Conservation (phyloP, 2,329 filamentous ascomycete genomes). For the Xylaria multiplex region DNA sequence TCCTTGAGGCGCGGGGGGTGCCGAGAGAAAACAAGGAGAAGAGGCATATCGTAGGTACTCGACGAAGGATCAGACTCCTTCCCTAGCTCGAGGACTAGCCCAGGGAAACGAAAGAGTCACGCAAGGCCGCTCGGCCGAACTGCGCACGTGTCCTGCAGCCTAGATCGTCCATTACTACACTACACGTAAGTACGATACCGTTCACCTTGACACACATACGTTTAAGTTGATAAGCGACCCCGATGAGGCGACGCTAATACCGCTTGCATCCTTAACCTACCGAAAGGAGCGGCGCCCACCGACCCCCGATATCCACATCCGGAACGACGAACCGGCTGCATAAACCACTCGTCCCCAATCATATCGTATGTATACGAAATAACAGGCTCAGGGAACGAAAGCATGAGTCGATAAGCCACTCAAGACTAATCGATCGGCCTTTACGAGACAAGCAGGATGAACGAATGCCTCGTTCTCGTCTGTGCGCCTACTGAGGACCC, state of each 20-base stretch:
- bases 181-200: too few relatives aligned
- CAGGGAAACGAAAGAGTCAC: slow-evolving; percentile 6
- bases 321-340: slow-evolving; percentile 16
- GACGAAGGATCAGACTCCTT: slow-evolving; percentile 26
- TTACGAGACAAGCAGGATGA: slow-evolving; percentile 15
- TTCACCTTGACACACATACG: neutral
- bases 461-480: neutral
- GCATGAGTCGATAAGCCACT: slow-evolving; percentile 18
- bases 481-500: neutral
- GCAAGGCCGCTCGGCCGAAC: slow-evolving; percentile 9
- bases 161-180: neutral
- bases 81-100: slow-evolving; percentile 12
- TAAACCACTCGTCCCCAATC: slow-evolving; percentile 14
- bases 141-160: slow-evolving; percentile 8
- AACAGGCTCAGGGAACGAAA: slow-evolving; percentile 1
- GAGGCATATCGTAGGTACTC: slow-evolving; percentile 1
- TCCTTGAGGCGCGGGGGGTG: neutral
- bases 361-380: slow-evolving; percentile 6
- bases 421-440: neutral
- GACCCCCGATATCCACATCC: slow-evolving; percentile 21
- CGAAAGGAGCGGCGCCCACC: slow-evolving; percentile 31
- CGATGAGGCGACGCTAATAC: slow-evolving; percentile 36
- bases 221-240: slow-evolving; percentile 39
- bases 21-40: neutral
- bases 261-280: neutral